These are phyloP conservation scores for Schizothecium vesticola DNA, from an alignment of 495 filamentous ascomycete species.

Conservation along the genomic window DNA sequence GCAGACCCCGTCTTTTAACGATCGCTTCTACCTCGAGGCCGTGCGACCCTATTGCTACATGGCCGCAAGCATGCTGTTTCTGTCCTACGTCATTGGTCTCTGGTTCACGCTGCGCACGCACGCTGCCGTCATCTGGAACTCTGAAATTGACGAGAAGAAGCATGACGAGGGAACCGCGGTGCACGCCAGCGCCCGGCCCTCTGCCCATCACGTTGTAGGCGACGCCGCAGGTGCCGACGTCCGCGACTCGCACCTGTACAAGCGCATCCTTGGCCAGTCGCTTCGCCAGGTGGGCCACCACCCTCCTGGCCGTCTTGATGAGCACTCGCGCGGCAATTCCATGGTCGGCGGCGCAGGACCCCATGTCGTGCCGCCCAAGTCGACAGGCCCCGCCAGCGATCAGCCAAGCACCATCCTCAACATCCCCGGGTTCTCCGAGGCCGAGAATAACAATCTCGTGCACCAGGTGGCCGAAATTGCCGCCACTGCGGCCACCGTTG, in stretches of 20 bases:
- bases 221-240: conserved; percentile 49
- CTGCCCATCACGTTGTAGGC: conserved; percentile 32
- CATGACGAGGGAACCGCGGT: conserved; percentile 38
- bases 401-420: conserved; percentile 40
- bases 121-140: conserved; percentile 94
- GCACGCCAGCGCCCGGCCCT: conserved; percentile 35
- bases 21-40: conserved; percentile 81
- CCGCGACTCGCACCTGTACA: conserved; percentile 84
- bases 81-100: conserved; percentile 88
- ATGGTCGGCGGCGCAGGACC: conserved; percentile 35
- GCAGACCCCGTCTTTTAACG: conserved; percentile 76
- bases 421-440: conserved; percentile 65
- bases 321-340: conserved; percentile 42
- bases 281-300: conserved; percentile 69
- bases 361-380: conserved; percentile 69
- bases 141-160: conserved; percentile 79
- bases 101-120: conserved; percentile 97
- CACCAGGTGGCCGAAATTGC: conserved; percentile 87
- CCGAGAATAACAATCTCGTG: conserved; percentile 73
- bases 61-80: conserved; percentile 75
- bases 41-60: conserved; percentile 92
- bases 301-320: conserved; percentile 36
- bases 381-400: conserved; percentile 35
- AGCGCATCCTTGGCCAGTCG: conserved; percentile 86
- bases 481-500: conserved; percentile 83